Base-by-base conservation (phyloP, 2,329 filamentous ascomycete species). In the Bertia moriformis region DNA sequence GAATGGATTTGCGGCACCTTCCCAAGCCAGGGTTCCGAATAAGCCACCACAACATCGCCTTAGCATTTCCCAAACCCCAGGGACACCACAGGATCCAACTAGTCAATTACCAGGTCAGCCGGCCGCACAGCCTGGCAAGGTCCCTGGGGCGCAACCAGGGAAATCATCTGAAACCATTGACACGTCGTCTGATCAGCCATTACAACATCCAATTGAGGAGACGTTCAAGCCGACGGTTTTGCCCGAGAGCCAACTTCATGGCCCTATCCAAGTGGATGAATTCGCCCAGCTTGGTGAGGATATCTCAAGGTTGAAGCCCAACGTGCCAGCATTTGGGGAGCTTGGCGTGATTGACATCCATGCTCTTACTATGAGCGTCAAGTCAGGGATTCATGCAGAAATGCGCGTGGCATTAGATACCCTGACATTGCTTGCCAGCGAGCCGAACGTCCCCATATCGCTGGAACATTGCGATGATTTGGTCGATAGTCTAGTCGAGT, bases 331-430 rank as follows among this genome's bases (percentile, higher is more conserved):
- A 15, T 65, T 81, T 43, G 60, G 64, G n/a, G 79, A 84, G 49
- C 63, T 83, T 51, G 79, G 79, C 18, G 61, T 78, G 2, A 73
- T 84, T 45, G 79, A 85, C 51, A 74, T 83, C 33, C 74, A 79
- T 48, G 77, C 78, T 24, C 62, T 85, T 36, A 82, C 70, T 2
- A 73, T 83, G 68, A 77, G 76, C 47, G 61, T 85, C 38, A 77
- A 80, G 48, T 83, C 74, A 39, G 79, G 78, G 0, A 70, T 85
- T 18, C 69, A 77, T 49, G 69, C 67, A 5, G 80, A 85, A 56
- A 71, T 81, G 30, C 67, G 79, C 36, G 59, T 82, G 46, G 78
- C 79, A 3, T 56, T 85, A 42, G 80, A 84, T 54, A 74, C 72
- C 2, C 62, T 85, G 19, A 65, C 68, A 10, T 69, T 68, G 14